phyloP scores from a whole-genome alignment of 768 basidiomycete genomes.

The Xerocomus brunneocitrinus region DNA sequence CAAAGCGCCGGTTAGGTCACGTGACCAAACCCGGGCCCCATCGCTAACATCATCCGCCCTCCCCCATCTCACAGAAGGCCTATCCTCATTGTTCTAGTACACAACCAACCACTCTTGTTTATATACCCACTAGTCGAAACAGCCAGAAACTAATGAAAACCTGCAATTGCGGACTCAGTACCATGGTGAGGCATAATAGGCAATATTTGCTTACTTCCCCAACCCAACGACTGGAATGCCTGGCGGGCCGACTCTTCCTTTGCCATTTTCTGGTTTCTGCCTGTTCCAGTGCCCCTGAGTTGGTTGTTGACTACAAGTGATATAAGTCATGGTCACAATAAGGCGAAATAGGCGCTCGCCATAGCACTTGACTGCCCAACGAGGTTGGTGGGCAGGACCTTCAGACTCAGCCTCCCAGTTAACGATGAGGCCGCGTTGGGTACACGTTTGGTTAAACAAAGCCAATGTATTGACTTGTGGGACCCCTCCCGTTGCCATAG shows the following conservation, averaged over 20 bases:
- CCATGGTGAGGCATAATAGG: neutral
- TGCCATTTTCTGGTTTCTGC: constrained; percentile 60
- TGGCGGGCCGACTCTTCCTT: constrained; percentile 65
- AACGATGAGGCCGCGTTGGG: constrained; percentile 41
- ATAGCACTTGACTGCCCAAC: constrained; percentile 51
- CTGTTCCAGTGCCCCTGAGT: constrained; percentile 47
- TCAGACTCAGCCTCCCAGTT: constrained; percentile 44
- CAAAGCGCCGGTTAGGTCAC: too few species aligned
- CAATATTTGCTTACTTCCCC: constrained; percentile 35
- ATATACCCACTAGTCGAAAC: too few species aligned
- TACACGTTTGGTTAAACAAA: constrained; percentile 49
- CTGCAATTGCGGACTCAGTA: constrained; percentile 7
- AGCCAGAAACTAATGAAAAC: constrained; percentile 7
- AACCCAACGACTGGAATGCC: constrained; percentile 51
- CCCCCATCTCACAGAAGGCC: too few species aligned
- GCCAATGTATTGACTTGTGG: constrained; percentile 39
- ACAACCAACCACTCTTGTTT: neutral
- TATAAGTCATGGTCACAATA: neutral
- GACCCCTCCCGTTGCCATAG: constrained; percentile 12
- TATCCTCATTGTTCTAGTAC: too few species aligned
- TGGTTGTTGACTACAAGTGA: constrained; percentile 43
- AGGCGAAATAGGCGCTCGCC: constrained; percentile 35
- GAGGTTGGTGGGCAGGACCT: constrained; percentile 53
- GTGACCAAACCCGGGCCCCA: too few species aligned
- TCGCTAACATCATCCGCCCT: too few species aligned